Conservation (phyloP, 345 rosid genomes). For the Anacardium occidentale region DNA sequence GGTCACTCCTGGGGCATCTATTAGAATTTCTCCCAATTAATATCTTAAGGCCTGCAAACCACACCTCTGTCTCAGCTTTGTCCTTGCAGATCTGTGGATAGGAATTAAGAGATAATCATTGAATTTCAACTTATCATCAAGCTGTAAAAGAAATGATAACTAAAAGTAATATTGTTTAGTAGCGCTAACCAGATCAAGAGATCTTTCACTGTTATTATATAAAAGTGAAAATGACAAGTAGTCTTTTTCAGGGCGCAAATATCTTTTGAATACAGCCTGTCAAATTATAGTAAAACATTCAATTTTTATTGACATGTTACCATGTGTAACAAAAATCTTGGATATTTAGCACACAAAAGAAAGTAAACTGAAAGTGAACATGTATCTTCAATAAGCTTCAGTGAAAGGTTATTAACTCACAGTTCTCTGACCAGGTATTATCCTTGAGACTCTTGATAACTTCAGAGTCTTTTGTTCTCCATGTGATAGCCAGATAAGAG, state of each 20-base stretch:
- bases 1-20: constrained; percentile 63
- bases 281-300: constrained; percentile 7
- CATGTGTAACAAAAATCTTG: background rate
- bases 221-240: constrained; percentile 90
- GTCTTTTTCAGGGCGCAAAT: constrained; percentile 89
- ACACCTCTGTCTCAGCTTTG: constrained; percentile 85
- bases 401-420: constrained; percentile 46
- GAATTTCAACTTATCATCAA: constrained; percentile 13
- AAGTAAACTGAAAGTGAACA: constrained; percentile 15
- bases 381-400: constrained; percentile 10
- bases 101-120: constrained; percentile 18
- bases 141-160: background rate
- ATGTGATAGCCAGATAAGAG: constrained; percentile 78
- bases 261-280: constrained; percentile 92
- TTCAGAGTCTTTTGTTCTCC: constrained; percentile 73
- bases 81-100: constrained; percentile 87
- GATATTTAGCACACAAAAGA: background rate
- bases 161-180: constrained; percentile 1
- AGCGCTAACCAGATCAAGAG: constrained; percentile 88
- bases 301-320: background rate
- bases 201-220: constrained; percentile 84
- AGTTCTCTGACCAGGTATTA: constrained; percentile 92
- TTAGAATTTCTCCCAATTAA: constrained; percentile 49
- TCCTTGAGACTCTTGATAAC: constrained; percentile 58
- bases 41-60: constrained; percentile 81